Conservation (phyloP, 768 basidiomycete species). For the Porphyrellus cyaneotinctus region DNA sequence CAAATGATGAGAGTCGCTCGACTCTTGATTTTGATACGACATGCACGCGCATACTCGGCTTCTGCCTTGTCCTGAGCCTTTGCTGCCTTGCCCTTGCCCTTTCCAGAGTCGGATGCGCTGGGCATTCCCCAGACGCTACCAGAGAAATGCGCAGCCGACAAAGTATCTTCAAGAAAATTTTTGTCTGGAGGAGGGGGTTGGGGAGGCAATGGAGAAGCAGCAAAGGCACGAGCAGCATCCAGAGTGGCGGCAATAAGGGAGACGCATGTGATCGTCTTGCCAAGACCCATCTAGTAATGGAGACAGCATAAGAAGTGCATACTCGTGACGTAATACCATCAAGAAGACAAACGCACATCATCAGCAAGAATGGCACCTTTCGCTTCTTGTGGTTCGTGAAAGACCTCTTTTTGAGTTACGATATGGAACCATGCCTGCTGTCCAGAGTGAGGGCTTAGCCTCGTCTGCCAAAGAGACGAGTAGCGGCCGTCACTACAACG, state of each 20-base stretch:
- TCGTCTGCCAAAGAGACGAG: slow-evolving; percentile 69
- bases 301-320: slow-evolving; percentile 1
- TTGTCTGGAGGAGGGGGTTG: slow-evolving; percentile 42
- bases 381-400: slow-evolving; percentile 61
- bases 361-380: slow-evolving; percentile 94
- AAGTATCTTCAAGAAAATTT: slow-evolving; percentile 25
- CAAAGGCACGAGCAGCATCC: slow-evolving; percentile 62
- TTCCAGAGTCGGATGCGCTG: slow-evolving; percentile 37
- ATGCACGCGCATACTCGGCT: slow-evolving; percentile 62
- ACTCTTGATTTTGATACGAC: slow-evolving; percentile 76
- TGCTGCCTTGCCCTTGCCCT: slow-evolving; percentile 63
- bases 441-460: slow-evolving; percentile 45
- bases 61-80: slow-evolving; percentile 68
- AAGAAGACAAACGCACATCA: slow-evolving; percentile 61
- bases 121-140: slow-evolving; percentile 89
- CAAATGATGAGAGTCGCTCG: slow-evolving; percentile 95
- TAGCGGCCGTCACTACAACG: slow-evolving; percentile 52
- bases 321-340: slow-evolving; percentile 12
- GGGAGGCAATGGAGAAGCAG: slow-evolving; percentile 46
- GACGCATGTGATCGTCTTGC: slow-evolving; percentile 95
- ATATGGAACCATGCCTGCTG: slow-evolving; percentile 70
- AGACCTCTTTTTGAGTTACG: slow-evolving; percentile 77
- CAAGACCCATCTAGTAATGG: slow-evolving; percentile 84
- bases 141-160: slow-evolving; percentile 58
- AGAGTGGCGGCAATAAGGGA: slow-evolving; percentile 90